phyloP scores from a whole-genome alignment of 805 yeast species.

The Sugiyamaella marilandica region DNA sequence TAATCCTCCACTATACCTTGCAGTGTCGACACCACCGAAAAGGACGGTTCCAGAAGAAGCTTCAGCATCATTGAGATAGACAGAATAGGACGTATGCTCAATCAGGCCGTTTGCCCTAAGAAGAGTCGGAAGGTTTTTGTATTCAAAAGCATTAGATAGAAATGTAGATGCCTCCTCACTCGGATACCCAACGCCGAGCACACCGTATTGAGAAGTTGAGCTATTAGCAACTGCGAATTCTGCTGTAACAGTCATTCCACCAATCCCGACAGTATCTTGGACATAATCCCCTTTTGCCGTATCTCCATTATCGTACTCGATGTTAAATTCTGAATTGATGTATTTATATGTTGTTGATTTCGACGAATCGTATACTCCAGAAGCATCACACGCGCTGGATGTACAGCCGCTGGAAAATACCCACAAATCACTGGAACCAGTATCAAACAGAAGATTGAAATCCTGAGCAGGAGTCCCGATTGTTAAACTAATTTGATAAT shows the following conservation, averaged over 20 bases:
- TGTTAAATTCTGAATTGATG: conserved; percentile 23
- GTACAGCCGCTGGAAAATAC: conserved; percentile 38
- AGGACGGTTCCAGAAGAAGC: conserved; percentile 45
- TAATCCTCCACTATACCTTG: conserved; percentile 48
- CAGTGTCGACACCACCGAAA: conserved; percentile 68
- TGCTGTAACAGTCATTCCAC: conserved; percentile 46
- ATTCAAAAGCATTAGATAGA: conserved; percentile 22
- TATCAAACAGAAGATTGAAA: conserved; percentile 53
- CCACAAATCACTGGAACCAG: conserved; percentile 48
- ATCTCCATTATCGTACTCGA: conserved; percentile 40
- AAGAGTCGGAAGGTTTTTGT: conserved; percentile 31
- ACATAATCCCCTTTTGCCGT: conserved; percentile 57
- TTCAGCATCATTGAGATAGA: conserved; percentile 41
- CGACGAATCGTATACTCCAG: conserved; percentile 11
- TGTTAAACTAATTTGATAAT: conserved; percentile 14
- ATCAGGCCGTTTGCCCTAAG: conserved; percentile 41
- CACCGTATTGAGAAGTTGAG: conserved; percentile 60
- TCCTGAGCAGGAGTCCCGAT: conserved; percentile 56
- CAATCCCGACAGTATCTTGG: conserved; percentile 53
- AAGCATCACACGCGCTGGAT: neutral
- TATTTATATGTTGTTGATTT: conserved; percentile 26
- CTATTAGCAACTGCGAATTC: conserved; percentile 72
- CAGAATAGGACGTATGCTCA: conserved; percentile 40
- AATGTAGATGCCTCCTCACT: conserved; percentile 29
- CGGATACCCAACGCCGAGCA: conserved; percentile 35